These are phyloP conservation scores for Calonectria pauciramosa DNA, from an alignment of 2,329 filamentous ascomycete species.

Conservation along the genomic window DNA sequence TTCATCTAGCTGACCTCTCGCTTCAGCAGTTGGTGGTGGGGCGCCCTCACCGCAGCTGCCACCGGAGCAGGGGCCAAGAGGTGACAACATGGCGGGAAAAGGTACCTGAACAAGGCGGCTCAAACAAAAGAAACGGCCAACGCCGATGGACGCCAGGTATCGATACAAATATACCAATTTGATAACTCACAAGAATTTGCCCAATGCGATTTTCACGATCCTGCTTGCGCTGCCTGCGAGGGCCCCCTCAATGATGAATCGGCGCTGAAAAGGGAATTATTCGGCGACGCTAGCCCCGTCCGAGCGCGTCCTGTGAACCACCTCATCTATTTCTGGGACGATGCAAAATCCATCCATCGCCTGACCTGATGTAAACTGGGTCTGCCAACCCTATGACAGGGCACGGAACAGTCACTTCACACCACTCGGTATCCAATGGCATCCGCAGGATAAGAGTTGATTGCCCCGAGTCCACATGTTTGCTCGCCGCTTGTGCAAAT, in stretches of 20 bases:
- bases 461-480: background rate
- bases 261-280: background rate
- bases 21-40: background rate
- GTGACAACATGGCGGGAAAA: background rate
- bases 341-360: background rate
- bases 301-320: background rate
- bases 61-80: background rate
- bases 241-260: background rate
- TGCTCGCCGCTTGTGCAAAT: background rate
- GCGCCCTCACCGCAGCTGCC: slow-evolving; percentile 1
- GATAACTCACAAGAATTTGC: background rate
- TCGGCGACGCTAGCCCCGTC: slow-evolving; percentile 2
- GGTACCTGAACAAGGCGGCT: background rate
- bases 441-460: background rate
- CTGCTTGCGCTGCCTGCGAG: background rate
- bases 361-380: background rate
- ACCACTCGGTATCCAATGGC: background rate
- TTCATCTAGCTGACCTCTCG: background rate
- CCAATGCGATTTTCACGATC: background rate
- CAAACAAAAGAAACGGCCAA: background rate
- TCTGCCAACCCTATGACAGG: background rate
- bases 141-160: background rate
- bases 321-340: background rate
- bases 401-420: background rate
- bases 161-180: background rate